Evolutionary conservation across 164 flowering plant genomes (phyloP).

Genomic region (Magnolia changhungtana): DNA sequence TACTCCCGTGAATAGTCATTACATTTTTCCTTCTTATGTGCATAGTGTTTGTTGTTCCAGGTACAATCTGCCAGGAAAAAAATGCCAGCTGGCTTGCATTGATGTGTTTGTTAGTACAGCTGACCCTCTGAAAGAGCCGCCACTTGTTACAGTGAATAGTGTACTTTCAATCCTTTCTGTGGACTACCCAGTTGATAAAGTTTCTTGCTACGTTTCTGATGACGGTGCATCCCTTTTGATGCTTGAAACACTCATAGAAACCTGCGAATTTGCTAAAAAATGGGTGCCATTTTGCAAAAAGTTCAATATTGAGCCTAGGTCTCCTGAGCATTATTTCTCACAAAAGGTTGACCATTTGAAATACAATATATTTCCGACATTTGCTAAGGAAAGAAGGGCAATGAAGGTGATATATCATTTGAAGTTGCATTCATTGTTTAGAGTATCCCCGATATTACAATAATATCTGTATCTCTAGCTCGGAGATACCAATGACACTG

Average conservation of each 20-base stretch:
- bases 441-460: no score
- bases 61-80: constrained; percentile 15
- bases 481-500: no score
- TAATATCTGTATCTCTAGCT: no score
- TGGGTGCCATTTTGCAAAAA: constrained; percentile 23
- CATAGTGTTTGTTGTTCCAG: constrained; percentile 5
- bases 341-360: constrained; percentile 19
- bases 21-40: not conserved
- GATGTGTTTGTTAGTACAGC: constrained; percentile 18
- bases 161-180: constrained; percentile 24
- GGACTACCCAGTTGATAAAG: constrained; percentile 23
- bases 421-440: no score
- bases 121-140: constrained; percentile 23
- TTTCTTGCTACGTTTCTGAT: constrained; percentile 27
- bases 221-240: constrained; percentile 21
- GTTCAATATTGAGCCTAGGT: constrained; percentile 18
- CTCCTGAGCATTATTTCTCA: constrained; percentile 22
- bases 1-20: no score
- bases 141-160: constrained; percentile 20
- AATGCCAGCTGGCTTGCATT: constrained; percentile 10
- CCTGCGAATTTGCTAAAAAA: constrained; percentile 19
- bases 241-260: constrained; percentile 18
- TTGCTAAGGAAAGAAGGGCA: constrained; percentile 18
- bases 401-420: constrained; percentile 11
- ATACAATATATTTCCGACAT: constrained; percentile 8